Base-by-base conservation (phyloP, 352 stramenopile species). In the Thalassiosira mediterranea region DNA sequence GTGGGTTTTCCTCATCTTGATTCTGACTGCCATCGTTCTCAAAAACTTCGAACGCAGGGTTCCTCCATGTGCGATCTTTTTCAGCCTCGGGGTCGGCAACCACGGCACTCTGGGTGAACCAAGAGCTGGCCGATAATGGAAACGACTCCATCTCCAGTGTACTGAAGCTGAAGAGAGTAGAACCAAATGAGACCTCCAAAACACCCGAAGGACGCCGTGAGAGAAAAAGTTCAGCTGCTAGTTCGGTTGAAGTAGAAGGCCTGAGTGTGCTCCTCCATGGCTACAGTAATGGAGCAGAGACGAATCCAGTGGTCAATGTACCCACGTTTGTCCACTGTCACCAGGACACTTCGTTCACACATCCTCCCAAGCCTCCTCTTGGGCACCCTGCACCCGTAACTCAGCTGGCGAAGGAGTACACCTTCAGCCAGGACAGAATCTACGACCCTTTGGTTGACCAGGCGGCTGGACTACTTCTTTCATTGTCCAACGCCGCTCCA, bases 81-180 rank as follows among this genome's bases (percentile, higher is more conserved):
- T 84, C 68, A 57, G 78, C 76, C 23, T 83, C 83, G 23, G 79
- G 76, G 38, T 75, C 75, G 15, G 58, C 76, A 26, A 83, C 76
- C 1, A 90, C 86, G 7, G 87, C 87, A 25, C 61, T 92, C 29
- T 92, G 87, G 87, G 83, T 91, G 1, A 90, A 92, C 51, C 83
- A 79, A 72, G 59, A 84, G n/a, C 60, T 92, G 26, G 83, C 84
- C 0, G 63, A 89, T 25, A 51, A 51, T 42, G 81, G 71, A 21
- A 72, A 51, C 15, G 76, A 88, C 46, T 51, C 60, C 28, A 84
- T 91, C 37, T 87, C 81, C 8, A 81, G 65, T 51, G 81, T 92
- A 42, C 71, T 92, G 0, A 80, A 63, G 46, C 67, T 92, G 13
- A 84, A 76, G 52, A 61, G 87, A 53, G 84, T 92, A 1, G 84